Evolutionary conservation across 306 rosid genomes (phyloP).

Genomic region (barrel medic (Medicago truncatula)): DNA sequence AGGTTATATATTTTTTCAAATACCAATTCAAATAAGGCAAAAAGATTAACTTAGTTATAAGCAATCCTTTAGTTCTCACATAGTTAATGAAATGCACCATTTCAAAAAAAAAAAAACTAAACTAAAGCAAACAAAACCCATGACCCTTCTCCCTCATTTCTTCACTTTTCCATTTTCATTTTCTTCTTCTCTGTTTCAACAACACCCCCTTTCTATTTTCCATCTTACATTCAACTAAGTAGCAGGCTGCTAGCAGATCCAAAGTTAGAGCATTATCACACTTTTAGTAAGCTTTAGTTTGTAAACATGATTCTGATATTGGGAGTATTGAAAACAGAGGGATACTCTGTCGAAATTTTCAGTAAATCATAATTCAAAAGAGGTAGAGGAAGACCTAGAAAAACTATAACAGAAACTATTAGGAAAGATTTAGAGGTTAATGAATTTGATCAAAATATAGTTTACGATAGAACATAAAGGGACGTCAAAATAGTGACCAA

Average conservation of each 20-base stretch:
- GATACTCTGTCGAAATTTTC: neutral
- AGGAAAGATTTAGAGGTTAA: too few species aligned
- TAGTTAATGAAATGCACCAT: too few species aligned
- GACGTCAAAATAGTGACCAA: conserved; percentile 8
- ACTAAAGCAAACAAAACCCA: neutral
- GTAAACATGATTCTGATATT: neutral
- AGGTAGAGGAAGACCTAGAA: too few species aligned
- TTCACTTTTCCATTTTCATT: neutral
- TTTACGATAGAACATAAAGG: neutral
- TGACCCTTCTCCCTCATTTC: neutral
- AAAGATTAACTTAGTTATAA: conserved; percentile 12
- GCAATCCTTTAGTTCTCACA: neutral
- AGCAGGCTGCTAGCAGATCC: neutral
- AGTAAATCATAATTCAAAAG: neutral
- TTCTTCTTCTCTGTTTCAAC: neutral
- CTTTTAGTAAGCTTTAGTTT: neutral
- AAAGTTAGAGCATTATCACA: neutral
- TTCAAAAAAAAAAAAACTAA: too few species aligned
- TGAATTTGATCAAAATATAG: too few species aligned
- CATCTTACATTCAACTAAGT: neutral
- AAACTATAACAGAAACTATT: too few species aligned
- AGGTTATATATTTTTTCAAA: conserved; percentile 5
- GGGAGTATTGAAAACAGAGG: neutral
- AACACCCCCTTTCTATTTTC: neutral
- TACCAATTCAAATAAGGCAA: conserved; percentile 21